A percentile compares a stretch with the other conserved stretches of the same genome.
Evolutionary conservation across 2,329 filamentous ascomycete species (phyloP).

Genomic region (Claviceps sp.): DNA sequence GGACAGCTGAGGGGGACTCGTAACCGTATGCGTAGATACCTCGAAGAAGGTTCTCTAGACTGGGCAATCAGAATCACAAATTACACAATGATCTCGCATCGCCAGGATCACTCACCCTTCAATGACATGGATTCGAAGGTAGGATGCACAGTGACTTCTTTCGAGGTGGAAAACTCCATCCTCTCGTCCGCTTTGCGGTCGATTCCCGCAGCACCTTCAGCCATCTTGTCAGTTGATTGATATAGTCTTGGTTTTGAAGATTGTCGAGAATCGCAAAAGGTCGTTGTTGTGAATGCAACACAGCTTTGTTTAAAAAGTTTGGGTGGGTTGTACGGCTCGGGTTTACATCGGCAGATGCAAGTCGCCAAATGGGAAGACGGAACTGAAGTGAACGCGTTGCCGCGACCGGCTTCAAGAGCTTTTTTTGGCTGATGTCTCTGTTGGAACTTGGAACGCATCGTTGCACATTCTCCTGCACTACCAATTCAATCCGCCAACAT

Average conservation of each 20-base stretch:
- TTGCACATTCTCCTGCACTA: too few species aligned
- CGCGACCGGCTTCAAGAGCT: too few species aligned
- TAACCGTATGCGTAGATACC: constrained; percentile 98
- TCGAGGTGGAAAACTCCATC: constrained; percentile 97
- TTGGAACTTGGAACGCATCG: too few species aligned
- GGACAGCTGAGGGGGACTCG: constrained; percentile 93
- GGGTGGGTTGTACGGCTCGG: constrained; percentile 12
- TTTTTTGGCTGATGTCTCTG: too few species aligned
- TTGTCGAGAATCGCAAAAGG: not conserved
- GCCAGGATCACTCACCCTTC: constrained; percentile 44
- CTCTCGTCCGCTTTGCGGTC: constrained; percentile 90
- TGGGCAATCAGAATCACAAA: not conserved
- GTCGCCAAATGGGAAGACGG: not conserved
- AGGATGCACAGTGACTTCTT: constrained; percentile 89
- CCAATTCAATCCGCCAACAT: too few species aligned
- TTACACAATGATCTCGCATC: not conserved
- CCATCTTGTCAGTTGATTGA: constrained; percentile 48
- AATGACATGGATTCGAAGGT: constrained; percentile 94
- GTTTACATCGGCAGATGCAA: constrained; percentile 16
- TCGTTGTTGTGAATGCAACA: not conserved
- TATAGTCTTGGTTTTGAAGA: not conserved
- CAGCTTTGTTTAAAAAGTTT: constrained; percentile 14
- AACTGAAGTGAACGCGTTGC: too few species aligned
- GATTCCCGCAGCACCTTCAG: constrained; percentile 61
- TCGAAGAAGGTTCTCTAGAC: constrained; percentile 73